Base-by-base conservation (phyloP, 371 early-diverging fungal genomes). In the Circinella minor region DNA sequence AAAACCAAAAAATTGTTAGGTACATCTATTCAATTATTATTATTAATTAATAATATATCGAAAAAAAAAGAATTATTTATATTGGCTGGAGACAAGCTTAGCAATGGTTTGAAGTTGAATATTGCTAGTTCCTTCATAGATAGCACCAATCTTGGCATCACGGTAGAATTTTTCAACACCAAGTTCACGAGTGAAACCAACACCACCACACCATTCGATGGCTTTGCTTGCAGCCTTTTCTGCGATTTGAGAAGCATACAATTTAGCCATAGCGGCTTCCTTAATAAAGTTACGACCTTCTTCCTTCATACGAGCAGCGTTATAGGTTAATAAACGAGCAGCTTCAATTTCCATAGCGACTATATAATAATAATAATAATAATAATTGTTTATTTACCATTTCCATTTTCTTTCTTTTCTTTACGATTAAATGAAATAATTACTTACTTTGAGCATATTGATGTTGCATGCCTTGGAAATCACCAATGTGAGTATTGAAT, bases 201-300 rank as follows among this genome's bases (percentile, higher is more conserved):
- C 93, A 72, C 99, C 98, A 74, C 98, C 99, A 76, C 94, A 86
- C 99, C 97, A 98, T 84, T 98, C 99, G 63, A 98, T 89, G 55
- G 94, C 93, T 79, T 92, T 89, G 46, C 94, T 90, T 11, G 98
- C 90, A 36, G 96, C 90, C 73, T 89, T 90, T 81, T 98, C 96
- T 51, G 99, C 99, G 27, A 98, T 90, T 86, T 98, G 98, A 64
- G 95, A 94, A 18, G 96, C 85, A 76, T 94, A 97, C 15, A 97
- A 89, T 85, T 99, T 98, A 74, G 97, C 97, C 98, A 99, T 98
- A 60, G 98, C 98, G 65, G 98, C 98, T 84, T 98, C 95, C 88
- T 92, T 95, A 65, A 93, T 83, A 74, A 99, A 97, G 60, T 82
- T 78, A 79, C 89, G 88, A 67, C 95, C 95, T 77, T 96, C 90